Conservation (phyloP, 2,329 filamentous ascomycete species). For the Bipolaris victoriae region DNA sequence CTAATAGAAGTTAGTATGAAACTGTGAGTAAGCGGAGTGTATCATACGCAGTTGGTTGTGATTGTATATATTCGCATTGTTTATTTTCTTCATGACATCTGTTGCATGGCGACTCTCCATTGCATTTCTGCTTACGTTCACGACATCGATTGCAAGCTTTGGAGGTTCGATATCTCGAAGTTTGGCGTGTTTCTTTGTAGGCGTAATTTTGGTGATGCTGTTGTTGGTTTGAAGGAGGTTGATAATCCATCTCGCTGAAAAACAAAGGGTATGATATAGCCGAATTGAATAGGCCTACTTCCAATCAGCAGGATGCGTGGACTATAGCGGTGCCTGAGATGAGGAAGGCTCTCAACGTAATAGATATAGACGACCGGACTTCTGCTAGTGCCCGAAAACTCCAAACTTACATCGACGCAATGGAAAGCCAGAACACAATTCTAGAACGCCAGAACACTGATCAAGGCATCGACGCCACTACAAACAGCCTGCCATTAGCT, state of each 20-base stretch:
- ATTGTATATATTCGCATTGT: background rate
- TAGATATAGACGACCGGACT: too few relatives aligned
- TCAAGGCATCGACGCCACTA: too few relatives aligned
- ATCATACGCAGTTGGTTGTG: background rate
- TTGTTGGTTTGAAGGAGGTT: background rate
- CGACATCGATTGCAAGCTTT: background rate
- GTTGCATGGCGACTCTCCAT: background rate
- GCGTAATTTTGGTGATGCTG: background rate
- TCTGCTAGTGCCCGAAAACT: too few relatives aligned
- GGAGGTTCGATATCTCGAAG: background rate
- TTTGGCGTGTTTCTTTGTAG: background rate
- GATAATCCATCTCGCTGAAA: background rate
- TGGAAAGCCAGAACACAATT: too few relatives aligned
- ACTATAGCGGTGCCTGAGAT: too few relatives aligned
- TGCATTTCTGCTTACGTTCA: background rate
- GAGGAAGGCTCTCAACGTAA: too few relatives aligned
- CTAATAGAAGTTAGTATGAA: background rate
- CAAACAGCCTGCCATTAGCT: too few relatives aligned
- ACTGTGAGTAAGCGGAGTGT: background rate
- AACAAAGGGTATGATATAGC: background rate
- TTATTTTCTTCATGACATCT: background rate
- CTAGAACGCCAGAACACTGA: too few relatives aligned
- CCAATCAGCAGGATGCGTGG: too few relatives aligned
- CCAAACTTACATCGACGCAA: too few relatives aligned
- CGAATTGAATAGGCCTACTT: too few relatives aligned